Evolutionary conservation across 2,329 filamentous ascomycete genomes (phyloP), one percentile per base, ranked within the genome.

Genomic region (Fusarium xylarioides): DNA sequence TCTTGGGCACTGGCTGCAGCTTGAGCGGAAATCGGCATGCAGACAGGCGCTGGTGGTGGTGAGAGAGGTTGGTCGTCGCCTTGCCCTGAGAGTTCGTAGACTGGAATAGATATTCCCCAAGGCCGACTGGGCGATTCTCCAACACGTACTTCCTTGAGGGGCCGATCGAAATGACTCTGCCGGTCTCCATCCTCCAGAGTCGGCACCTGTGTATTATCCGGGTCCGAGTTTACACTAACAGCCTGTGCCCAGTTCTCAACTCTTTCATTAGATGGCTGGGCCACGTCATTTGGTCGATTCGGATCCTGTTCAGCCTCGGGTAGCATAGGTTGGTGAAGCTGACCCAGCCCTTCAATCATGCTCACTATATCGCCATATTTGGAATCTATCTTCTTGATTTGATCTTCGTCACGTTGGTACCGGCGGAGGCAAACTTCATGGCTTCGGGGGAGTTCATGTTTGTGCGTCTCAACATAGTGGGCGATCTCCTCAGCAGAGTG

Each of bases 401-500:
- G 93, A 71, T 93, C 89, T 76, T 95, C 92, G 78, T 95, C 95
- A 81, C 90, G 92, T 82, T 97, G 94, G 80, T 97, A 97, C 64
- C 95, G 90, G 78, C 93, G 91, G 68, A 98, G 91, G 81, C 95
- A 98, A 49, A 98, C 90, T 80, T 97, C 94, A 82, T 98, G 95
- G 80, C 95, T 98, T 76, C 95, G 90, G 15, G 95, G 95, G 60
- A 98, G 89, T 81, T 97, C 93, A 82, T 98, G 95, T 81, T 98
- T 98, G 84, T 98, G 95, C 58, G 91, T 95, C 81, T 98, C 94
- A 78, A 98, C 94, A 81, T 97, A 98, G 78, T 93, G 90, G 19
- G 95, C 95, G 70, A 98, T 92, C 80, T 98, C 95, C 83, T 97
- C 94, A 4, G 95, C 94, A 5, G 94, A 95, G 79, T 97, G 95